Percentiles rank a stretch among this genome's conserved stretches.
Evolutionary conservation across 2,329 filamentous ascomycete genomes (phyloP).

Genomic region (Fusarium haematococcum): DNA sequence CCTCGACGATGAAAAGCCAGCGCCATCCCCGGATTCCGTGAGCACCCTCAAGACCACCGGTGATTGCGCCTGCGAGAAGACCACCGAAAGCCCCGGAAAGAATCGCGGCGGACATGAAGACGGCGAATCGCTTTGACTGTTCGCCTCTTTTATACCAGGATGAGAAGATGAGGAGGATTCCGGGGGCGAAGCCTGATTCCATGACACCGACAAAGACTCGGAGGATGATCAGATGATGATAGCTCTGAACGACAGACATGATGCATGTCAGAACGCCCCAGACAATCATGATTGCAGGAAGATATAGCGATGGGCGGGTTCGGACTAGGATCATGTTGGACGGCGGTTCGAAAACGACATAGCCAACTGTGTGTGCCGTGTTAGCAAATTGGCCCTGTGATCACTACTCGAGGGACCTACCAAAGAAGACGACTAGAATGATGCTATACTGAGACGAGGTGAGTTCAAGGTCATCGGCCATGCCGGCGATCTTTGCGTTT

Average conservation of each 20-base stretch:
- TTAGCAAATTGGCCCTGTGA: neutral
- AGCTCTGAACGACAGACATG: conserved; percentile 46
- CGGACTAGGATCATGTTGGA: conserved; percentile 75
- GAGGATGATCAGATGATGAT: conserved; percentile 45
- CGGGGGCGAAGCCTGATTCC: conserved; percentile 71
- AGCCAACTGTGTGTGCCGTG: conserved; percentile 59
- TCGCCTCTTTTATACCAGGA: conserved; percentile 70
- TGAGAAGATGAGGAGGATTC: conserved; percentile 70
- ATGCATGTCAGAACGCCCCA: conserved; percentile 48
- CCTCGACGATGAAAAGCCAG: conserved; percentile 68
- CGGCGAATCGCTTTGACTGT: conserved; percentile 58
- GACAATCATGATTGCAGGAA: conserved; percentile 73
- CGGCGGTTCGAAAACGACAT: conserved; percentile 72
- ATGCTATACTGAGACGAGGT: conserved; percentile 71
- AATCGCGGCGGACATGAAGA: conserved; percentile 79
- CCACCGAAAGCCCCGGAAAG: conserved; percentile 75
- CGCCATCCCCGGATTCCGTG: conserved; percentile 61
- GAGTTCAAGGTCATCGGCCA: conserved; percentile 59
- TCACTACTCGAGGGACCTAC: neutral
- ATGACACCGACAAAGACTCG: conserved; percentile 65
- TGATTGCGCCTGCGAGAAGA: conserved; percentile 70
- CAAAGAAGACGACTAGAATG: conserved; percentile 72
- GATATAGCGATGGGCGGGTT: conserved; percentile 71
- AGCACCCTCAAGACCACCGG: conserved; percentile 64
- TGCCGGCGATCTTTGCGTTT: conserved; percentile 66